These are phyloP conservation scores for Teratosphaeria nubilosa DNA, from an alignment of 2,329 filamentous ascomycete species.

Conservation along the genomic window DNA sequence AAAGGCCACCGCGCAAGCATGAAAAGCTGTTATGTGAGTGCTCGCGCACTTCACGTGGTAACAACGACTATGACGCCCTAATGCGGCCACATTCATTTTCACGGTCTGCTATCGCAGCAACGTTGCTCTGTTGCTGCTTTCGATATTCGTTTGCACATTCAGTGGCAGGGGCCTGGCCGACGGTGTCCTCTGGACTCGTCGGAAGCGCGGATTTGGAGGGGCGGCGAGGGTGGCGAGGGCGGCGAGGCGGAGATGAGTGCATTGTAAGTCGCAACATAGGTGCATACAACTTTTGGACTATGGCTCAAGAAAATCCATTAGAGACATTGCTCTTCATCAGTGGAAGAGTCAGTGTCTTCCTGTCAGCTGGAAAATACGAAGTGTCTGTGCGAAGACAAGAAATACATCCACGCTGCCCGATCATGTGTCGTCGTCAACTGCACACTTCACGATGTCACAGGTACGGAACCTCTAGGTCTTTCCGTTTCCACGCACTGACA, in stretches of 20 bases:
- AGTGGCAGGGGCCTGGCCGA: too few relatives aligned
- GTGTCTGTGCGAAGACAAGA: not conserved
- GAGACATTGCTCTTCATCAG: not conserved
- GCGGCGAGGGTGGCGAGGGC: too few relatives aligned
- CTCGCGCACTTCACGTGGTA: not conserved
- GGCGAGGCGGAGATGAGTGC: not conserved
- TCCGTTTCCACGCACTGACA: not conserved
- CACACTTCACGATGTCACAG: not conserved
- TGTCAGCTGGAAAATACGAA: not conserved
- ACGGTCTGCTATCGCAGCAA: not conserved
- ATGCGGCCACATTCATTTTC: not conserved
- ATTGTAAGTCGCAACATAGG: not conserved
- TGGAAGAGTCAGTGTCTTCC: not conserved
- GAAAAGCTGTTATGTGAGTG: not conserved
- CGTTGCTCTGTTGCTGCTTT: not conserved
- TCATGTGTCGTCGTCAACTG: not conserved
- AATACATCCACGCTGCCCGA: not conserved
- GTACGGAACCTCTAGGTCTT: not conserved
- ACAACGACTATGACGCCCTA: not conserved
- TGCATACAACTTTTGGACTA: not conserved
- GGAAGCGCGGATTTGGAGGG: not conserved
- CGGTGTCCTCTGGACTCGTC: not conserved
- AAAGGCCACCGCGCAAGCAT: not conserved
- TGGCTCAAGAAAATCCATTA: not conserved
- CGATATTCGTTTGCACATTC: not conserved